phyloP scores from a whole-genome alignment of 208 protist species.

The Herpetomonas samuelpessoai region DNA sequence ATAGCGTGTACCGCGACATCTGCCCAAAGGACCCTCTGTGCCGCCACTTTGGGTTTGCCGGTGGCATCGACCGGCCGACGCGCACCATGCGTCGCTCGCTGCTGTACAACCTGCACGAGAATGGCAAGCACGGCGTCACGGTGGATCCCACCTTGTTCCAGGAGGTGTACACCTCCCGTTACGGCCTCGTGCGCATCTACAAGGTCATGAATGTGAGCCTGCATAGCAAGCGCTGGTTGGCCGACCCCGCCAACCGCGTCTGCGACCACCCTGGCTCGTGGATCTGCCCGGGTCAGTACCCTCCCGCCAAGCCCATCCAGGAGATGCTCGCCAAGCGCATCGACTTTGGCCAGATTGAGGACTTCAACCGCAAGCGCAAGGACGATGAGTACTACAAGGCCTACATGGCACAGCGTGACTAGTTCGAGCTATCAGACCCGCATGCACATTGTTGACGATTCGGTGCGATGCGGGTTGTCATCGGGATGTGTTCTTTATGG shows the following conservation, averaged over 20 bases:
- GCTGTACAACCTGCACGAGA: constrained; percentile 55
- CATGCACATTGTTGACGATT: not conserved
- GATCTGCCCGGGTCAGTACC: constrained; percentile 74
- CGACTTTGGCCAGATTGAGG: constrained; percentile 44
- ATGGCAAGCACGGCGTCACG: constrained; percentile 3
- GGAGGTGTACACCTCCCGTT: constrained; percentile 92
- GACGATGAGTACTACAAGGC: constrained; percentile 39
- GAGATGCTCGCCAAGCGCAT: constrained; percentile 56
- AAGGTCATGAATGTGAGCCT: constrained; percentile 89
- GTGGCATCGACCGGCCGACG: constrained; percentile 24
- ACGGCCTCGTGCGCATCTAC: constrained; percentile 98
- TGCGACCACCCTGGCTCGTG: constrained; percentile 56
- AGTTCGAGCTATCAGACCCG: not conserved
- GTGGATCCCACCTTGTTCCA: constrained; percentile 44
- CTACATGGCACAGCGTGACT: constrained; percentile 32
- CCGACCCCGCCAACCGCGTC: constrained; percentile 44
- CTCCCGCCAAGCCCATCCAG: constrained; percentile 64
- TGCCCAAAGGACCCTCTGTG: constrained; percentile 68
- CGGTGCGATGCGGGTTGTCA: not conserved
- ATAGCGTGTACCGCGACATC: constrained; percentile 76
- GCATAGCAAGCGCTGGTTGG: constrained; percentile 60
- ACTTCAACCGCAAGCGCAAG: constrained; percentile 41
- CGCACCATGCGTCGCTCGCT: constrained; percentile 50
- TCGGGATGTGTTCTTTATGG: not conserved
- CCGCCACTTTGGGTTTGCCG: constrained; percentile 37